Evolutionary conservation across 345 rosid species (phyloP), one percentile per base, ranked within the genome.

Genomic region (Aegle marmelos): DNA sequence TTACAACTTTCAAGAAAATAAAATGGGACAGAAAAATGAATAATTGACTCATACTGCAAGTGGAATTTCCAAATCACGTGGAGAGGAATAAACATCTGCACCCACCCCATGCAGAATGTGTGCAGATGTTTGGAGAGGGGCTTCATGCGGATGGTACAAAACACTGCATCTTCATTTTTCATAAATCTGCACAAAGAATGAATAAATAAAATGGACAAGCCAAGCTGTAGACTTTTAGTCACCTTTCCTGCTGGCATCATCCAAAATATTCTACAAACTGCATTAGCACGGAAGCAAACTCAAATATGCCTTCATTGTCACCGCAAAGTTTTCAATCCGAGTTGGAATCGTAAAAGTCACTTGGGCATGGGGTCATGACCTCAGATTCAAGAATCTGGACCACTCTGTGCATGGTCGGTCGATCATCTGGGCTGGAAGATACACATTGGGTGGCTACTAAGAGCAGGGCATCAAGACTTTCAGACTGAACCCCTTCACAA

Each of bases 361-460:
- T 96, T 14, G 98, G 99, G 86, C 97, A 96, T 45, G 99, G 99
- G 79, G 98, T 94, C 98, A 94, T 94, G 73, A 94, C 97, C 80
- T 92, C 99, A 31, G 99, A 92, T 84, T 94, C 98, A 17, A 96
- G 95, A 71, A 91, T 80, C 78, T 96, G 99, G 39, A 94, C 91
- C 70, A 96, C 97, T 82, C 97, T 87, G 85, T 96, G 99, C 98
- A 94, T 96, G 79, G 94, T 91, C 68, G 97, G 99, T 58, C 99
- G 88, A 72, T 94, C 97, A 69, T 94, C 97, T 7, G 99, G 94
- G 80, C 72, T 83, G 1, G 96, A 86, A 76, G 94, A 91, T 41
- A 94, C 91, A 27, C 99, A 96, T 25, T 89, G 94, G 73, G 82
- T 90, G 63, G 98, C 98, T 78, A 96, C 86, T 11, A 91, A 82